Evolutionary conservation across 2,329 filamentous ascomycete species (phyloP), one percentile per base, ranked within the genome.

Genomic region (Fusarium multiceps): DNA sequence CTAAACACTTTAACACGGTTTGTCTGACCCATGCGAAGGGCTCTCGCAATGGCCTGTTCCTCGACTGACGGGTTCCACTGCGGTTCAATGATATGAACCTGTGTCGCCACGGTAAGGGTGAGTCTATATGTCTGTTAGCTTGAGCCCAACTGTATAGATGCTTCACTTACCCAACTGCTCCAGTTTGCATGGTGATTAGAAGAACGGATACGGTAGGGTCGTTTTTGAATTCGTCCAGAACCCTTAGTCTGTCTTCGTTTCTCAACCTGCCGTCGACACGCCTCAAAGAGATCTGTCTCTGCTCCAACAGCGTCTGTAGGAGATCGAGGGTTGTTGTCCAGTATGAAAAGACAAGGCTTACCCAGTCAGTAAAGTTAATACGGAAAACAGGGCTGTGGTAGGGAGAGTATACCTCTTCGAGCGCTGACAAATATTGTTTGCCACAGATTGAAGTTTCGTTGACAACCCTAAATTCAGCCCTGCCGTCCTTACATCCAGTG

Each of bases 261-360:
- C n/a, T 6, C 2, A 48, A 8, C 7, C 43, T 27, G 14, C 46
- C 46, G n/a, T 48, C 46, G 4, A 30, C 12, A 13, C 28, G 46
- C 20, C 27, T 23, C 0, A 48, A n/a, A 23, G 0, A 0, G 12
- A 32, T 23, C 7, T 13, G 6, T 4, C 27, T 32, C 4, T 14
- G 1, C n/a, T 27, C 18, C 4, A 46, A n/a, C 18, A 46, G 4
- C 11, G 7, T 27, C 13, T 46, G 43, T 2, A 46, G 18, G 3
- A 48, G 46, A 18, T 48, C n/a, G 14, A 48, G 46, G 3, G 46
- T 48, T 18, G 25, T 48, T 0, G 25, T 48, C 46, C 46, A 48
- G 27, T 21, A 48, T 3, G 46, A 48, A 18, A 48, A 48, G 3
- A 48, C 8, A 14, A 53, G 23, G 43, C 43, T 46, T 9, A 18